Evolutionary conservation across 352 stramenopile species (phyloP), one percentile per base, ranked within the genome.

Genomic region (Pythium aphanidermatum): DNA sequence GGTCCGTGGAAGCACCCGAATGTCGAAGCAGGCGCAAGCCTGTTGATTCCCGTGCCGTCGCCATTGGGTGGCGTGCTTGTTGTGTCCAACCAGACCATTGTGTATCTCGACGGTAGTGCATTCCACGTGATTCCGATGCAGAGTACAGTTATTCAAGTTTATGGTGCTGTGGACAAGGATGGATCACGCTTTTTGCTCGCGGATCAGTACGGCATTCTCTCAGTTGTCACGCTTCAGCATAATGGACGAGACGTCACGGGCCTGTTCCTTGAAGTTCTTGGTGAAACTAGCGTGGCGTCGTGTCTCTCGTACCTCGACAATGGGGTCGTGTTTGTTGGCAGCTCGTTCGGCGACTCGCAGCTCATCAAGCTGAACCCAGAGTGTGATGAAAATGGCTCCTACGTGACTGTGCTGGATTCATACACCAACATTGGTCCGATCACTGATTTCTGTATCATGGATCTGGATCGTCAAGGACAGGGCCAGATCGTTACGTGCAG

Each of bases 341-440:
- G 86, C 58, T 77, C 76, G 12, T 95, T 97, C 50, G 95, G 92
- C 2, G 95, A 99, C 65, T 97, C 87, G 40, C 94, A 98, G 60
- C 59, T 98, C 35, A 80, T 99, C 52, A 95, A 97, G 65, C 82
- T 99, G 13, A 79, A 85, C 46, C 51, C 70, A 2, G 70, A 91
- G 24, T 68, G 65, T 2, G 83, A 95, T 44, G 74, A 89, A 17
- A 57, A 74, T n/a, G 78, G 61, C 46, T 95, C 56, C 7, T 97
- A 97, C 62, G 56, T 98, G 20, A 78, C 95, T 48, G 81, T 98
- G 0, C 63, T 98, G 37, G 95, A 99, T 64, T 96, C 94, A 45
- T 99, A 98, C 51, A 86, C 89, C 13, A 98, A 98, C 56, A 76
- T 99, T 39, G 96, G 96, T 5, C 96, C 96, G 7, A 99, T 99